Evolutionary conservation across 768 basidiomycete genomes (phyloP).

Genomic region (Suillus alpinus): DNA sequence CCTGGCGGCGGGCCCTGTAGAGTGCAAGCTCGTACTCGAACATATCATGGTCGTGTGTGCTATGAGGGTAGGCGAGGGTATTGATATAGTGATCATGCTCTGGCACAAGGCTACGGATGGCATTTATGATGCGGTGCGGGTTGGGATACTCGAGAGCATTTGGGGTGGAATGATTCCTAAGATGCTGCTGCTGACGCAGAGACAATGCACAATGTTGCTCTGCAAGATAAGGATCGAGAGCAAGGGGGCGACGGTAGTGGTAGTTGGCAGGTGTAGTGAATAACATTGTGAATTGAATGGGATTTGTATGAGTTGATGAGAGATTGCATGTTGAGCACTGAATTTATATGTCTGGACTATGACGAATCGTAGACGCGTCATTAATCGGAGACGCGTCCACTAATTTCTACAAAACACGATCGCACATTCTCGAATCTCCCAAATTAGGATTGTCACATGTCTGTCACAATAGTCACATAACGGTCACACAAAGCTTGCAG

Average conservation of each 20-base stretch:
- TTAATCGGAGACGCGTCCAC: not conserved
- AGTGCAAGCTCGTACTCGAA: not conserved
- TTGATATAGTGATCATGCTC: not conserved
- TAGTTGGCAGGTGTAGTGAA: not conserved
- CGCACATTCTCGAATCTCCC: not conserved
- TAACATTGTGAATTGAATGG: conserved; percentile 9
- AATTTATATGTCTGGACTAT: not conserved
- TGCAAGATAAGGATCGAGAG: conserved; percentile 16
- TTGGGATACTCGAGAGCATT: not conserved
- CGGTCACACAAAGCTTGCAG: too few relatives aligned
- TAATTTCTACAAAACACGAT: not conserved
- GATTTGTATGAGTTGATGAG: not conserved
- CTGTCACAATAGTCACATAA: too few relatives aligned
- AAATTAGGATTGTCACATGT: not conserved
- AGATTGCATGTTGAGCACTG: not conserved
- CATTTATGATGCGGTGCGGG: not conserved
- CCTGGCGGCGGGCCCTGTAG: not conserved
- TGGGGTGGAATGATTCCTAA: conserved; percentile 2
- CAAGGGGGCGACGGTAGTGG: not conserved
- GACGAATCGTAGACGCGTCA: not conserved
- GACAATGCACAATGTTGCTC: conserved; percentile 19
- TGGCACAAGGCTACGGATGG: not conserved
- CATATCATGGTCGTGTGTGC: not conserved
- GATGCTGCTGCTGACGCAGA: not conserved
- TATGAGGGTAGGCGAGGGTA: not conserved